Conservation (phyloP, 2,329 filamentous ascomycete genomes). For the Coniochaeta prunicola region DNA sequence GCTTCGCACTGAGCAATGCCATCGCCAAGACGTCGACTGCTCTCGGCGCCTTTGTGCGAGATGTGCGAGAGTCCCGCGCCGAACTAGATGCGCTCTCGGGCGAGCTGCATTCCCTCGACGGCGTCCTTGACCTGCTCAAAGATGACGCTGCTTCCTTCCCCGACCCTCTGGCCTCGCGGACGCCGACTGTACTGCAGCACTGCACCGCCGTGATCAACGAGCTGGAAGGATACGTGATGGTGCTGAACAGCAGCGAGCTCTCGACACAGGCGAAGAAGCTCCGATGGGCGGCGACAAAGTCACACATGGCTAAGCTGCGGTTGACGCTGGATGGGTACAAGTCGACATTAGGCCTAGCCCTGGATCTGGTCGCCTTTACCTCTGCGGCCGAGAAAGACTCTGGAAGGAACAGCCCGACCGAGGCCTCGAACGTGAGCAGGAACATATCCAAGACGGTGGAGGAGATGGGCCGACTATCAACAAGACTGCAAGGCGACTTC, state of each 20-base stretch:
- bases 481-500: constrained; percentile 31
- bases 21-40: constrained; percentile 24
- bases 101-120: constrained; percentile 32
- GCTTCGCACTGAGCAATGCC: constrained; percentile 25
- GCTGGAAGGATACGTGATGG: constrained; percentile 24
- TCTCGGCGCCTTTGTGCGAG: constrained; percentile 28
- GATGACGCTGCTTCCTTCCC: constrained; percentile 31
- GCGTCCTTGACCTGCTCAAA: constrained; percentile 28
- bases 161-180: constrained; percentile 24
- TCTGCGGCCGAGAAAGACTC: constrained; percentile 6
- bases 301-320: constrained; percentile 23
- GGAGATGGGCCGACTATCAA: constrained; percentile 24
- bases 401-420: constrained; percentile 3
- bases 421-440: constrained; percentile 14
- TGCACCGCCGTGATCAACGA: constrained; percentile 28
- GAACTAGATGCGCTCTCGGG: constrained; percentile 30
- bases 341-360: constrained; percentile 27
- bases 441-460: constrained; percentile 25
- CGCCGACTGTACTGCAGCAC: constrained; percentile 25
- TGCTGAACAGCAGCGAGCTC: constrained; percentile 21
- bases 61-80: constrained; percentile 31
- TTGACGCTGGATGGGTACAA: constrained; percentile 30
- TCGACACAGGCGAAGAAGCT: constrained; percentile 27
- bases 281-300: constrained; percentile 26
- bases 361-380: constrained; percentile 28